Conservation (phyloP, 139 green algal genomes). For the Chlorella sorokiniana region DNA sequence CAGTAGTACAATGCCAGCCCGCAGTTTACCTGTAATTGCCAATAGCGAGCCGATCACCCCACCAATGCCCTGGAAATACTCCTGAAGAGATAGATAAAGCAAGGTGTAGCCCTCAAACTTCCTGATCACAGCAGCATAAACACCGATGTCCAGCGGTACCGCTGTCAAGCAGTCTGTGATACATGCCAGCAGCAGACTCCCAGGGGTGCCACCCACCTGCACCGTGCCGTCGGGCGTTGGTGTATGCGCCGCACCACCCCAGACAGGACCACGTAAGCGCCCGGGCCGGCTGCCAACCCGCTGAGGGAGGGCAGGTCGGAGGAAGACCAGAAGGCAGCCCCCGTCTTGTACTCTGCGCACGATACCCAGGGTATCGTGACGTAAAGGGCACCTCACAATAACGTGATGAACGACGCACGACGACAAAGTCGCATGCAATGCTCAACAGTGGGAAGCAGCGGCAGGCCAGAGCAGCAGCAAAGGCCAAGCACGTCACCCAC, state of each 20-base stretch:
- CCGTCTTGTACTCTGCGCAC: not conserved
- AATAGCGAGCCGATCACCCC: constrained; percentile 53
- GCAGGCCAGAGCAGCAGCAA: not conserved
- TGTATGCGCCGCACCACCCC: constrained; percentile 29
- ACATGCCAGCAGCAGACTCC: not conserved
- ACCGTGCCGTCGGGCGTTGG: not conserved
- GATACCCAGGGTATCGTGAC: not conserved
- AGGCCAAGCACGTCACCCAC: not conserved
- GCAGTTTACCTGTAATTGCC: constrained; percentile 27
- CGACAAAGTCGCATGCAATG: not conserved
- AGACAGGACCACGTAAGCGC: constrained; percentile 24
- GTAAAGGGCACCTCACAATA: no score
- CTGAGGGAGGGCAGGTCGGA: not conserved
- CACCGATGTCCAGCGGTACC: not conserved
- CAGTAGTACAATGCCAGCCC: not conserved
- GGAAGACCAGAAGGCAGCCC: constrained; percentile 10
- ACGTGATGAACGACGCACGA: no score
- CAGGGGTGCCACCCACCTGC: not conserved
- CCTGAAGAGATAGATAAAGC: constrained; percentile 2
- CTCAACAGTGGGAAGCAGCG: not conserved
- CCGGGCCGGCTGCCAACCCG: not conserved
- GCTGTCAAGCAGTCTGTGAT: not conserved
- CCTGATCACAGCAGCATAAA: not conserved
- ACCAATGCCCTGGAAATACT: constrained; percentile 55
- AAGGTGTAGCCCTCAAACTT: not conserved